phyloP scores from a whole-genome alignment of 2,329 filamentous ascomycete genomes.

The Calonectria pseudoturangicola region DNA sequence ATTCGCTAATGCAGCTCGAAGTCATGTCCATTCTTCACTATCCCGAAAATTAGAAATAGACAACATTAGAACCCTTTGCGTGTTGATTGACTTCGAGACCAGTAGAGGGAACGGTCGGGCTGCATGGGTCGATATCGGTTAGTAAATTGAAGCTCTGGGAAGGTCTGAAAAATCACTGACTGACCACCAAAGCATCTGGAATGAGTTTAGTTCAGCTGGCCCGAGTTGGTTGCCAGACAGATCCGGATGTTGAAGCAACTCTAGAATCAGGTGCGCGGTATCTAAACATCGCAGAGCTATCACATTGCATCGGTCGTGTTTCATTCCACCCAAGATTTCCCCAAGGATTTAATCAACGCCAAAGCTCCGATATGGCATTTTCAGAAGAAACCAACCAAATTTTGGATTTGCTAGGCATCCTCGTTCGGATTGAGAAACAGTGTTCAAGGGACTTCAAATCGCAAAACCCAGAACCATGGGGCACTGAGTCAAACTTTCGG shows the following conservation, averaged over 20 bases:
- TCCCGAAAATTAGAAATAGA: not conserved
- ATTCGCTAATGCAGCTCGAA: slow-evolving; percentile 19
- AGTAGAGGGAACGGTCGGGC: slow-evolving; percentile 19
- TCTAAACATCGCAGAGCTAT: slow-evolving; percentile 13
- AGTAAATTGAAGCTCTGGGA: not conserved
- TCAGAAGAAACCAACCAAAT: not conserved
- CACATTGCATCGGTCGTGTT: slow-evolving; percentile 2
- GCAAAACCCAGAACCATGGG: slow-evolving; percentile 8
- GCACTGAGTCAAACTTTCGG: slow-evolving; percentile 20
- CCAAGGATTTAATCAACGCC: not conserved
- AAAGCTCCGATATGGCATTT: not conserved
- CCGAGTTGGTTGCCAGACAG: not conserved
- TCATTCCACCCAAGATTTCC: slow-evolving; percentile 3
- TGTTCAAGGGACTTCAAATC: not conserved
- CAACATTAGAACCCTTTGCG: slow-evolving; percentile 20
- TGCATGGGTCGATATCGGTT: slow-evolving; percentile 37
- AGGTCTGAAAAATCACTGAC: not conserved
- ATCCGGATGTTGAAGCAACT: not conserved
- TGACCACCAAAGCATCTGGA: slow-evolving; percentile 3
- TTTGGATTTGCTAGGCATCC: slow-evolving; percentile 1
- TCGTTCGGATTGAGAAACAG: not conserved
- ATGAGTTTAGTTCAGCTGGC: slow-evolving; percentile 19
- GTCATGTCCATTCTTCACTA: not conserved
- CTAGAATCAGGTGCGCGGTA: slow-evolving; percentile 12
- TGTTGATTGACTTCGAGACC: slow-evolving; percentile 30